Evolutionary conservation across 352 stramenopile genomes (phyloP).

Genomic region (Pythium graminicola): DNA sequence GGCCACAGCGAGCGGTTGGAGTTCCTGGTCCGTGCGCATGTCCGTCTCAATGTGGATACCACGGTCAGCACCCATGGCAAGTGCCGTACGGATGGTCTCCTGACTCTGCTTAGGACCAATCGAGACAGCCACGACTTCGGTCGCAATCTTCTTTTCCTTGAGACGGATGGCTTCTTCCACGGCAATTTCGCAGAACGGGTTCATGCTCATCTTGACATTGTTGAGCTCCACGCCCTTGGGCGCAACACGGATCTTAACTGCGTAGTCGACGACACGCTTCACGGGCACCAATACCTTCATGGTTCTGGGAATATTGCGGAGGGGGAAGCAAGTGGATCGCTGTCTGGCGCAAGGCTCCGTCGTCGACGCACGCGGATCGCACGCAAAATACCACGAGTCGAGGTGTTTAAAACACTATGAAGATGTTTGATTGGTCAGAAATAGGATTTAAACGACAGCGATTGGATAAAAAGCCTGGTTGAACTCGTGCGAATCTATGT

Average conservation of each 20-base stretch:
- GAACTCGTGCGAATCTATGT: conserved; percentile 20
- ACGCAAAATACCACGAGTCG: conserved; percentile 10
- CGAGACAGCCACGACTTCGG: conserved; percentile 94
- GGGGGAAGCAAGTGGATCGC: conserved; percentile 3
- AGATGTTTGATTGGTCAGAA: background rate
- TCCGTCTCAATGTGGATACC: conserved; percentile 97
- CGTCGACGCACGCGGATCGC: conserved; percentile 14
- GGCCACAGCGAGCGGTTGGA: conserved; percentile 96
- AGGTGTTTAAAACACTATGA: conserved; percentile 22
- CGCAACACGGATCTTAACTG: conserved; percentile 96
- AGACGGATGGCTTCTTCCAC: conserved; percentile 97
- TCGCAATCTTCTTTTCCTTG: conserved; percentile 96
- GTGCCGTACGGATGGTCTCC: conserved; percentile 94
- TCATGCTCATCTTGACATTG: conserved; percentile 99
- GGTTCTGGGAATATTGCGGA: background rate
- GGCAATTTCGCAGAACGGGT: conserved; percentile 99
- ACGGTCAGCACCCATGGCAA: conserved; percentile 92
- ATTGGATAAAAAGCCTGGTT: conserved; percentile 17
- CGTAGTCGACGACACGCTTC: conserved; percentile 97
- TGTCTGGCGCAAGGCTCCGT: conserved; percentile 9
- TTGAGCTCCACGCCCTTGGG: conserved; percentile 93
- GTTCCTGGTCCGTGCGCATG: conserved; percentile 94
- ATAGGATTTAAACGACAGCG: background rate
- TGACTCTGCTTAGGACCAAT: conserved; percentile 96
- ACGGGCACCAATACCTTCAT: conserved; percentile 95